Evolutionary conservation across 768 basidiomycete species (phyloP), one percentile per base, ranked within the genome.

Genomic region (Pholiota conissans): DNA sequence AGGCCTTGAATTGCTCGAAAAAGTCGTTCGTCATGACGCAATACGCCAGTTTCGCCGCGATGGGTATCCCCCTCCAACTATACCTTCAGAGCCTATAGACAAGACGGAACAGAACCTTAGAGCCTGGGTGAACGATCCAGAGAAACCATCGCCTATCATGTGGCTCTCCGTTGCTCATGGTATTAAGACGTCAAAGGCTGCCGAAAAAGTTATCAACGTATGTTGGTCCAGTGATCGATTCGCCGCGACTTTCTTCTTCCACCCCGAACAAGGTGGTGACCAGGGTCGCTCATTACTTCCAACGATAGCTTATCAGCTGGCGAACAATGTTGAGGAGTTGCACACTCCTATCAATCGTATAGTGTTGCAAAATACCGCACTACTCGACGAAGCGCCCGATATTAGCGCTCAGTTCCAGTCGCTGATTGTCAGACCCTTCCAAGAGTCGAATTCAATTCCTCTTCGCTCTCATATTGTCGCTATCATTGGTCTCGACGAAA

Each of bases 401-500:
- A 29, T 59, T 18, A 18, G 14, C 18, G 49, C 42, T 9, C 58
- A 55, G n/a, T 55, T 59, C 29, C 39, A 51, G 8, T 51, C 53
- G 13, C 32, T 59, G n/a, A 46, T 55, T 10, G 40, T 45, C 26
- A 27, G 18, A 46, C 49, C 58, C 5, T 37, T 59, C 22, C 29
- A 27, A 18, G 39, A 55, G 5, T 20, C 16, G 5, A 30, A 8
- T 24, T 14, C 20, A 9, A 24, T 28, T 0, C 29, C 48, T 5
- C 22, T 49, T 2, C 30, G 35, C 14, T 22, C 49, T 28, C 26
- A 18, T 14, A 37, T 59, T 27, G 40, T 59, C 11, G 35, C 54
- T n/a, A 55, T 59, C 13, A 54, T 55, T 37, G 53, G 53, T 13
- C 16, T 55, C 3, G 49, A 59, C 22, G 48, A 59, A 55, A 42